Conservation (phyloP, 1,284 basidiomycete genomes). For the Bondarzewia mesenterica region DNA sequence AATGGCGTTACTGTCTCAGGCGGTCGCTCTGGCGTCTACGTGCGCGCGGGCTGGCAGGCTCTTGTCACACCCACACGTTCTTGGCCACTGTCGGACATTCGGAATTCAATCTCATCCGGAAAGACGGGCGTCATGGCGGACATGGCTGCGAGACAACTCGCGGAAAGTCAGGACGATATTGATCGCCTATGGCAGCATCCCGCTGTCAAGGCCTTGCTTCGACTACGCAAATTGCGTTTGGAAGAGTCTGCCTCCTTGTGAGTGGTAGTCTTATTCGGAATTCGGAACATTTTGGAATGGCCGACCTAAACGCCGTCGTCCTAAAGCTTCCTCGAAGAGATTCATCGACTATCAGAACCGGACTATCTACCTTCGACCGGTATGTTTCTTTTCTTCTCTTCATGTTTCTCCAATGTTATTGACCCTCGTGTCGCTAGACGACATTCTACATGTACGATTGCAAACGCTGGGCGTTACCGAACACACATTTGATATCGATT, state of each 20-base stretch:
- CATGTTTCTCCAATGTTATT: not conserved
- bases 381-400: conserved; percentile 18
- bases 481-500: conserved; percentile 59
- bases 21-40: conserved; percentile 52
- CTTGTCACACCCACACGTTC: conserved; percentile 39
- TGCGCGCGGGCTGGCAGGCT: conserved; percentile 61
- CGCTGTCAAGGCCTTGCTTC: conserved; percentile 48
- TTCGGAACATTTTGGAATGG: not conserved
- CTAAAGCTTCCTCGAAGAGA: conserved; percentile 56
- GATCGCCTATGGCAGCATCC: conserved; percentile 60
- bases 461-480: conserved; percentile 75
- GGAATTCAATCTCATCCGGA: conserved; percentile 23
- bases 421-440: conserved; percentile 32
- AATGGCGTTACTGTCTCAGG: conserved; percentile 52
- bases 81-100: conserved; percentile 28
- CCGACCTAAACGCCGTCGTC: conserved; percentile 7
- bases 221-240: conserved; percentile 50
- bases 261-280: conserved; percentile 20
- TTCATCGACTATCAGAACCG: conserved; percentile 54
- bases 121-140: conserved; percentile 31
- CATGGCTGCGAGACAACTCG: conserved; percentile 49
- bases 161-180: conserved; percentile 39
- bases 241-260: conserved; percentile 75
- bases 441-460: conserved; percentile 68
- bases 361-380: conserved; percentile 67